Evolutionary conservation across 345 rosid species (phyloP), one percentile per base, ranked within the genome.

Genomic region (Raphanus raphanistrum): DNA sequence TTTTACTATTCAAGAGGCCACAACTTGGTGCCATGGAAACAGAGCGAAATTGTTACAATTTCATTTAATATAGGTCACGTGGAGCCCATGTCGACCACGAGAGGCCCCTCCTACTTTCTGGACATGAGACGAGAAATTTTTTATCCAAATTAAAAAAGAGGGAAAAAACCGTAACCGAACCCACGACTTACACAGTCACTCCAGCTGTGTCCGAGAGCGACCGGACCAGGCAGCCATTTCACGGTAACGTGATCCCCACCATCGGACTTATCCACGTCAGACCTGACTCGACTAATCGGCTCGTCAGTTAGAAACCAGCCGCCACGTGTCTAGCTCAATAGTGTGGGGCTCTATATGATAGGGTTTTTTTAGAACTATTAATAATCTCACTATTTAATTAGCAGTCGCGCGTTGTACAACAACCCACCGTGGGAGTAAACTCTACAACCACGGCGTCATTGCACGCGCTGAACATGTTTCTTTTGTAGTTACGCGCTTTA

Each of bases 151-250:
- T 5, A 5, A 2, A 15, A 55, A 8, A 26, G 4, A 2, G 6
- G 6, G 27, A 31, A 60, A 35, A 70, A 65, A 71, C 72, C 76
- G 68, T 78, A 72, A 65, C 72, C 72, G 81, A 78, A 71, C 69
- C 50, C 45, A 15, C 38, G 13, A 26, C 9, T 4, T 26, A n/a
- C 33, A 77, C 52, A 41, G 48, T 36, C 54, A 0, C 54, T 71
- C 61, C 81, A 77, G 81, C 81, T 77, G 81, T 77, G 45, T 64
- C 29, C 38, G 72, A 77, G 50, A 77, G 61, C 72, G 81, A 71
- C 81, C 61, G 72, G 76, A 77, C 81, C 76, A 71, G 17, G 28
- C 3, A 76, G 64, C 75, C 55, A 70, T 70, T 75, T 63, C 80
- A 31, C 58, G n/a, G 41, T 48, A 28, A 36, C 6, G 27, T 64